A percentile compares a stretch with the other conserved stretches of the same genome.
phyloP scores from a whole-genome alignment of 169 alveolate genomes.

The Besnoitia besnoiti region DNA sequence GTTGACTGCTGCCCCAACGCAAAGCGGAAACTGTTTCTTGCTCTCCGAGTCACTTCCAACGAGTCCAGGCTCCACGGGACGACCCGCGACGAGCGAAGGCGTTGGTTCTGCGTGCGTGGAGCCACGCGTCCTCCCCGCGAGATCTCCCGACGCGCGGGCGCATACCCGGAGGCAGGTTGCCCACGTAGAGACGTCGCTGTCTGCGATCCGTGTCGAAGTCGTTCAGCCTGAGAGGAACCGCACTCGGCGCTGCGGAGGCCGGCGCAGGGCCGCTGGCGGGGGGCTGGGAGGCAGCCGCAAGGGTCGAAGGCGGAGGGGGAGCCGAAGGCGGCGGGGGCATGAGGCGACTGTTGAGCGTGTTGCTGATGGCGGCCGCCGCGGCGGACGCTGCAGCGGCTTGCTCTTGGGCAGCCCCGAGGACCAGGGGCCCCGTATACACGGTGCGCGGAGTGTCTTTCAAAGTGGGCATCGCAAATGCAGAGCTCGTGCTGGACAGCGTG shows the following conservation, averaged over 20 bases:
- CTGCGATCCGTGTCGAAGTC: slow-evolving; percentile 39
- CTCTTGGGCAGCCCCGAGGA: slow-evolving; percentile 13
- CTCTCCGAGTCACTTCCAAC: too few species aligned
- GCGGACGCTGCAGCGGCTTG: slow-evolving; percentile 11
- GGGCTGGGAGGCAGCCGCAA: not conserved
- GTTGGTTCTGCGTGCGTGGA: too few species aligned
- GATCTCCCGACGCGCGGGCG: too few species aligned
- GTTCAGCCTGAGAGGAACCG: not conserved
- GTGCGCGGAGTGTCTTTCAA: not conserved
- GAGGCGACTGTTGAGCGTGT: slow-evolving; percentile 3
- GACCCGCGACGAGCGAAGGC: too few species aligned
- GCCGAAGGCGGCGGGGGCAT: slow-evolving; percentile 41
- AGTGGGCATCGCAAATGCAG: slow-evolving; percentile 12
- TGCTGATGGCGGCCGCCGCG: not conserved
- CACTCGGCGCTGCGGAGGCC: slow-evolving; percentile 17
- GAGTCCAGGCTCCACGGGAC: too few species aligned
- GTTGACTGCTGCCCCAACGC: too few species aligned
- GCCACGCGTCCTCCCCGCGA: too few species aligned
- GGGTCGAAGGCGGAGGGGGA: not conserved
- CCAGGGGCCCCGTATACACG: not conserved
- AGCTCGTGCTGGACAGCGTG: not conserved
- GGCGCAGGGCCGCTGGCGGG: not conserved
- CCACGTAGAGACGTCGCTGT: slow-evolving; percentile 52
- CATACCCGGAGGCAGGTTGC: slow-evolving; percentile 60
- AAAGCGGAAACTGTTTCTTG: too few species aligned